A percentile compares a stretch with the other conserved stretches of the same genome.
phyloP scores from a whole-genome alignment of 2,329 filamentous ascomycete species.

The Raffaelea arxii region DNA sequence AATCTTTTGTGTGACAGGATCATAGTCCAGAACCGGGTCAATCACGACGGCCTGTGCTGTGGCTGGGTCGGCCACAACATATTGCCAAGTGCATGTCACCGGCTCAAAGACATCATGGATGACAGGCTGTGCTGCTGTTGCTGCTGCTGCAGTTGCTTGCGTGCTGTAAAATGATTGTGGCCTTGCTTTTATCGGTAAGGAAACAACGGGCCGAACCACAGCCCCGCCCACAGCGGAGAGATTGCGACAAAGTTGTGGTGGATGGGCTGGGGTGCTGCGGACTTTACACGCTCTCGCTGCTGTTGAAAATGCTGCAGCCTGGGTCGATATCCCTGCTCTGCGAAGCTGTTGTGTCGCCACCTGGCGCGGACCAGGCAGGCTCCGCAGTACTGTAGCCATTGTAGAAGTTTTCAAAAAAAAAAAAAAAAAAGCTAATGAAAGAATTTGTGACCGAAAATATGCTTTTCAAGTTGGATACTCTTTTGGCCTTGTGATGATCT shows the following conservation, averaged over 20 bases:
- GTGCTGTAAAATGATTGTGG: background rate
- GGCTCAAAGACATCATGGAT: slow-evolving; percentile 29
- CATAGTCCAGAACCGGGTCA: slow-evolving; percentile 52
- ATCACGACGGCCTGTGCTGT: slow-evolving; percentile 45
- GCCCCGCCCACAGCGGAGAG: background rate
- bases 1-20: slow-evolving; percentile 30
- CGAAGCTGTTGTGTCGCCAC: no score
- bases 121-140: slow-evolving; percentile 18
- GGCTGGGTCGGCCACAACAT: slow-evolving; percentile 44
- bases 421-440: no score
- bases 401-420: no score
- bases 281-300: background rate
- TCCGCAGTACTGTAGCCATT: no score
- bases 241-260: no score
- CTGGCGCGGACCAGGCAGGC: no score
- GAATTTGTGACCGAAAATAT: no score
- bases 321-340: no score
- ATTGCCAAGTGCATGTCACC: slow-evolving; percentile 47
- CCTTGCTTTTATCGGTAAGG: background rate
- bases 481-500: no score
- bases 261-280: background rate
- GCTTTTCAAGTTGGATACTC: no score
- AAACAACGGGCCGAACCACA: slow-evolving; percentile 1
- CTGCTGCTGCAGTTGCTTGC: background rate
- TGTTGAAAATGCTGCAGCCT: no score